Percentiles rank a stretch among this genome's conserved stretches.
These are phyloP conservation scores for Lippia alba DNA, from an alignment of 305 asterid species.

Conservation along the genomic window DNA sequence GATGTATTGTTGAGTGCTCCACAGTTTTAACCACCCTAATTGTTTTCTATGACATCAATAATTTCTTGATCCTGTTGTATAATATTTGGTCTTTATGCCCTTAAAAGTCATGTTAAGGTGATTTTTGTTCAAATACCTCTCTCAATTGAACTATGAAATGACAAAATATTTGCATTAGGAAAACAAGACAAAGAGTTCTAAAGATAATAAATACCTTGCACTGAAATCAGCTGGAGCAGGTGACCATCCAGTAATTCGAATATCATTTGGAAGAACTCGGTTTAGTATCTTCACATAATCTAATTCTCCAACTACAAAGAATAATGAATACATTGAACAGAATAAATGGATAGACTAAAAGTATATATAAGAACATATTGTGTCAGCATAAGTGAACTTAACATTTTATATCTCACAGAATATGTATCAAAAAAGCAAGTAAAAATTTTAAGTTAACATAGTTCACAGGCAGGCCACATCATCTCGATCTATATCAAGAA, in stretches of 20 bases:
- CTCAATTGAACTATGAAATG: constrained; percentile 14
- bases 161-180: constrained; percentile 26
- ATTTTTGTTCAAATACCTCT: constrained; percentile 20
- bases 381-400: constrained; percentile 13
- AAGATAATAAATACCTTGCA: constrained; percentile 66
- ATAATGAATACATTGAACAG: constrained; percentile 32
- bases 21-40: constrained; percentile 13
- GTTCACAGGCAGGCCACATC: constrained; percentile 22
- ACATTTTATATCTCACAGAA: constrained; percentile 14
- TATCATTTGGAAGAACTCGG: constrained; percentile 83
- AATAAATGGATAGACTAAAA: constrained; percentile 21
- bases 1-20: constrained; percentile 19
- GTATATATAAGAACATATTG: constrained; percentile 24
- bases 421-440: constrained; percentile 5
- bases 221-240: constrained; percentile 86
- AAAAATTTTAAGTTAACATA: constrained; percentile 8
- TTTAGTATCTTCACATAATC: constrained; percentile 85
- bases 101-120: constrained; percentile 23
- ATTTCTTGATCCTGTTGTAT: constrained; percentile 17
- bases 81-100: constrained; percentile 15
- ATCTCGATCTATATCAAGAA: constrained; percentile 28
- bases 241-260: constrained; percentile 92
- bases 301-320: constrained; percentile 65
- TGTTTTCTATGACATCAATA: constrained; percentile 19
- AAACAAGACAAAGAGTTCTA: constrained; percentile 29